Base-by-base conservation (phyloP, 208 protist genomes). In the Naegleria lovaniensis region DNA sequence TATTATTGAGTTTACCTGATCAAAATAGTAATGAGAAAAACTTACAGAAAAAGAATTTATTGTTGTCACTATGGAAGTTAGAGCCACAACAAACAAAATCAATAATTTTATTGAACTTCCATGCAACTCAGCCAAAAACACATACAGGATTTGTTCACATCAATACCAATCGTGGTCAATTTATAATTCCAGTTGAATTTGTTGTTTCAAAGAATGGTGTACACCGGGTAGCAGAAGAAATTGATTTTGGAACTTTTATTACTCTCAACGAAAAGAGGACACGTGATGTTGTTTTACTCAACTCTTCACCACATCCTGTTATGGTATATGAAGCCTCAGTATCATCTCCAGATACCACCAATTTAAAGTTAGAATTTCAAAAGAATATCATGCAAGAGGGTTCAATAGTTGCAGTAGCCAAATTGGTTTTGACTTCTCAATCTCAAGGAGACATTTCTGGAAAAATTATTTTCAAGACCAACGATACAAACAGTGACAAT, bases 111-210 rank as follows among this genome's bases (percentile, higher is more conserved):
- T 79, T 79, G 29, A 79, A 79, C n/a, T 79, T 79, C 29, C 16
- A 79, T 36, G 67, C 67, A 15, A 79, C 13, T 36, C 67, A 79
- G 36, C 67, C 67, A 6, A 79, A 79, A 36, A 79, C 19, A 79
- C 67, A 79, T 79, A 79, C 67, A 36, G 67, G 67, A 36, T 79
- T 79, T 79, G 29, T 79, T 36, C 67, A 79, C 36, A n/a, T 79
- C 25, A 79, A 79, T 79, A 79, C 67, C 25, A 79, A 79, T 36
- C 16, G 67, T 36, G 67, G 67, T 1, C 67, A 79, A 79, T 79
- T 79, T 79, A 79, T 79, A 36, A 79, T 79, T 79, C 67, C 67
- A 36, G 67, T 79, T 79, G 67, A 79, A 79, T 79, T 79, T 79
- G 36, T 79, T 79, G 67, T 79, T 36, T 79, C 67, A 79, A 79